phyloP scores from a whole-genome alignment of 2,329 filamentous ascomycete species.

The Scedosporium aurantiacum region DNA sequence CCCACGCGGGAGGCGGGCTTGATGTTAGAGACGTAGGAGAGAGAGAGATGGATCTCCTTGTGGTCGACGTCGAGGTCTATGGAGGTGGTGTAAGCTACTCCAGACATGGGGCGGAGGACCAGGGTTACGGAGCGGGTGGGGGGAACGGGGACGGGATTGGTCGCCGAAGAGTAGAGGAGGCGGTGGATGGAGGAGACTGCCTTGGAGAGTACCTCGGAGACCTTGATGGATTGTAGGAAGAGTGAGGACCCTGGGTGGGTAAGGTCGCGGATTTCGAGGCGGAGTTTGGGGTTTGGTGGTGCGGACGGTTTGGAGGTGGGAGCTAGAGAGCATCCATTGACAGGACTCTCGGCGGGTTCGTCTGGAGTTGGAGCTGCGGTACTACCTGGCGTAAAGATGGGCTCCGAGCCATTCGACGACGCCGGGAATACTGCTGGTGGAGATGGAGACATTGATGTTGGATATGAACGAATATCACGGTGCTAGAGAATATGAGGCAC shows the following conservation, averaged over 20 bases:
- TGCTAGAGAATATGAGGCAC: no score
- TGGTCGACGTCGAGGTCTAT: constrained; percentile 70
- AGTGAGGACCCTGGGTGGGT: constrained; percentile 46
- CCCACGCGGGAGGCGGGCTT: constrained; percentile 26
- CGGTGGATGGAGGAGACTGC: constrained; percentile 59
- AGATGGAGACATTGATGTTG: no score
- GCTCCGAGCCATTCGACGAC: constrained; percentile 7
- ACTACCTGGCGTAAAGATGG: constrained; percentile 3
- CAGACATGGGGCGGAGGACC: constrained; percentile 65
- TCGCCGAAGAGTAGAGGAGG: constrained; percentile 51
- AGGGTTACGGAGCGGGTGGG: constrained; percentile 79
- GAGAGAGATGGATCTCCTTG: constrained; percentile 85
- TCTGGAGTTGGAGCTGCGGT: background rate
- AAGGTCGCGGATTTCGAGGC: constrained; percentile 48
- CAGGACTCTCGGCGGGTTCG: background rate
- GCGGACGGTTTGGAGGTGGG: background rate
- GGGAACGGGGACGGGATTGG: constrained; percentile 31
- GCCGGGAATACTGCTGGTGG: constrained; percentile 11
- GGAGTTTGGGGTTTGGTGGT: constrained; percentile 22
- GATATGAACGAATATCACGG: no score
- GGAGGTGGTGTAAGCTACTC: constrained; percentile 83
- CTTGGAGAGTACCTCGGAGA: constrained; percentile 46
- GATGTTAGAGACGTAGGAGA: constrained; percentile 56
- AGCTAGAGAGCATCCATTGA: background rate
- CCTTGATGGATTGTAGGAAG: constrained; percentile 59